These are phyloP conservation scores for Colletotrichum agaves DNA, from an alignment of 2,329 filamentous ascomycete genomes.

Conservation along the genomic window DNA sequence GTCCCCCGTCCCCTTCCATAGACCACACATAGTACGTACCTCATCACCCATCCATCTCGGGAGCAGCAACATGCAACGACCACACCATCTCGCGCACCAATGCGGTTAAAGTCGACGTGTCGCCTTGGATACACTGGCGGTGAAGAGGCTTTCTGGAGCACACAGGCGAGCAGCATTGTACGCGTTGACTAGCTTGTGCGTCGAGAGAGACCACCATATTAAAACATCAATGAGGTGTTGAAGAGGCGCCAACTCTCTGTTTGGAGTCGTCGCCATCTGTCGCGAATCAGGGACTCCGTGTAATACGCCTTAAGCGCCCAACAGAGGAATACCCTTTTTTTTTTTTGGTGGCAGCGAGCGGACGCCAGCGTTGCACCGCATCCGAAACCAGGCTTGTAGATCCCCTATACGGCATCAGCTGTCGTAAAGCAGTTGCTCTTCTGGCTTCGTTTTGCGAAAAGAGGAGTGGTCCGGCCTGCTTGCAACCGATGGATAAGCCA, in stretches of 20 bases:
- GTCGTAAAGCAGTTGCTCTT: constrained; percentile 6
- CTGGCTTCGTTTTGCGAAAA: not conserved
- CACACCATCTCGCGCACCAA: constrained; percentile 26
- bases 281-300: constrained; percentile 1
- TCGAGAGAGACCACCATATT: constrained; percentile 4
- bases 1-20: not conserved
- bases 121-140: constrained; percentile 22
- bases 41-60: not conserved
- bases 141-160: constrained; percentile 15
- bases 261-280: not conserved
- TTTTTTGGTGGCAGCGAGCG: not conserved
- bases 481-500: constrained; percentile 27
- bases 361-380: constrained; percentile 25
- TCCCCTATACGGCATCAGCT: constrained; percentile 21
- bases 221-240: not conserved
- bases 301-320: not conserved
- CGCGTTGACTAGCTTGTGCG: not conserved
- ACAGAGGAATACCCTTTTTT: not conserved
- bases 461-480: constrained; percentile 23
- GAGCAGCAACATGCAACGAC: constrained; percentile 15
- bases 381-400: constrained; percentile 32
- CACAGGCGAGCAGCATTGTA: constrained; percentile 1
- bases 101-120: constrained; percentile 6
- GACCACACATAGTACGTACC: constrained; percentile 20
- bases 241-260: not conserved